Base-by-base conservation (phyloP, 768 basidiomycete genomes). In the Epithele typhae region DNA sequence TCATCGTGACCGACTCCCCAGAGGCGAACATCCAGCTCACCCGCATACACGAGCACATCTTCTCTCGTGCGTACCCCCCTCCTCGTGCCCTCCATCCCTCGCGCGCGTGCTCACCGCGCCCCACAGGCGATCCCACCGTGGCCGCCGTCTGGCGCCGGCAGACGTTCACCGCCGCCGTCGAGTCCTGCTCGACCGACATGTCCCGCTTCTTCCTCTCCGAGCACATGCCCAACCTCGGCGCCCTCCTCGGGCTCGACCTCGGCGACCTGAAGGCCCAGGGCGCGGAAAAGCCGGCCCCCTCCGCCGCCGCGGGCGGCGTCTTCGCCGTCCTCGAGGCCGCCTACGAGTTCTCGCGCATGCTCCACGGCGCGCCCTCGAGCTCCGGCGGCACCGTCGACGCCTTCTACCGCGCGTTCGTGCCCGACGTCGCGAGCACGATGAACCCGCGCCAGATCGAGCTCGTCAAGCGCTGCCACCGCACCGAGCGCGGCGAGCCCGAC, bases 141-240 rank as follows among this genome's bases (percentile, higher is more conserved):
- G 91, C 91, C 0, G 77, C 79, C 33, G 90, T 93, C 17, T 93
- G 91, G 91, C 79, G 91, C 19, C 79, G 89, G 10, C 90, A 93
- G 61, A 92, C 90, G 3, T 92, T 91, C 67, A 84, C 86, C 10
- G 90, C 90, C 0, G 88, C 90, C 4, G 85, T 93, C 43, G 87
- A 91, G 25, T 63, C 75, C 1, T 84, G 82, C 64, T 82, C 87
- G 0, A 77, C 81, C 5, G 82, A 84, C 41, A 85, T 89, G 76
- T 74, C 79, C 0, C 57, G 73, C 23, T 73, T 67, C 61, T 83
- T 92, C 59, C 72, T 93, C 37, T 62, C 68, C 17, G 91, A 92
- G 49, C 78, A 85, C 52, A 76, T 92, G 38, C 84, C 87, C 5
- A 68, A 76, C 23, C 76, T 92, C 44, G 72, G 79, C 54, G 62